Conservation (phyloP, 208 protist genomes). For the Histomonas meleagridis region DNA sequence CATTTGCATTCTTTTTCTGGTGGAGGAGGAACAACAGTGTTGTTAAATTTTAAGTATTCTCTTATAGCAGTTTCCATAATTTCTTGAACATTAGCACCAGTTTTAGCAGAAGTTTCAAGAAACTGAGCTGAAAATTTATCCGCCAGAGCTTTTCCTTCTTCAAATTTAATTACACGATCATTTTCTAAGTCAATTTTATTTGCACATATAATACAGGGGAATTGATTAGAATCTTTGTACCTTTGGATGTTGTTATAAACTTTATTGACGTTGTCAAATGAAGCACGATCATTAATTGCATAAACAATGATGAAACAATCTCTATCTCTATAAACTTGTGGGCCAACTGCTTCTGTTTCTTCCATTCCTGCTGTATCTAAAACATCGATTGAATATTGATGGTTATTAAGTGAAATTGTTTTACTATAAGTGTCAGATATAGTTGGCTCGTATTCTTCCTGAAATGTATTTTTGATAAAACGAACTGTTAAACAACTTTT, state of each 20-base stretch:
- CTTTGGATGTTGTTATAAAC: background rate
- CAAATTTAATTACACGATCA: background rate
- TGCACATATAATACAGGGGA: background rate
- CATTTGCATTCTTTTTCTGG: too few relatives aligned
- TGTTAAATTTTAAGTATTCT: too few relatives aligned
- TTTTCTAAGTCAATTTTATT: background rate
- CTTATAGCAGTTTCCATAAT: too few relatives aligned
- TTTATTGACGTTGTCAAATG: background rate
- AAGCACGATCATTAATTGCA: background rate
- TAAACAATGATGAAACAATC: conserved; percentile 14
- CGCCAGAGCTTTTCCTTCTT: background rate
- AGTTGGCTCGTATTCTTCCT: conserved; percentile 18
- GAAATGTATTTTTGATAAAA: background rate
- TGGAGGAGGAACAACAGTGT: too few relatives aligned
- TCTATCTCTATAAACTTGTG: too few relatives aligned
- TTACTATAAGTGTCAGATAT: background rate
- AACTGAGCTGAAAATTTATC: background rate
- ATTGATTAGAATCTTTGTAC: background rate
- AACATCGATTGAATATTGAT: background rate
- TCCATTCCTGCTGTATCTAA: conserved; percentile 33
- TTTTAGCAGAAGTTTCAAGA: conserved; percentile 22
- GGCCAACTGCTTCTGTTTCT: background rate
- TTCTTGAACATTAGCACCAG: background rate
- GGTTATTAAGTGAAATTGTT: background rate
- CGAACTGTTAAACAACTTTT: background rate